phyloP scores from a whole-genome alignment of 208 protist genomes.

The Giardia muris region DNA sequence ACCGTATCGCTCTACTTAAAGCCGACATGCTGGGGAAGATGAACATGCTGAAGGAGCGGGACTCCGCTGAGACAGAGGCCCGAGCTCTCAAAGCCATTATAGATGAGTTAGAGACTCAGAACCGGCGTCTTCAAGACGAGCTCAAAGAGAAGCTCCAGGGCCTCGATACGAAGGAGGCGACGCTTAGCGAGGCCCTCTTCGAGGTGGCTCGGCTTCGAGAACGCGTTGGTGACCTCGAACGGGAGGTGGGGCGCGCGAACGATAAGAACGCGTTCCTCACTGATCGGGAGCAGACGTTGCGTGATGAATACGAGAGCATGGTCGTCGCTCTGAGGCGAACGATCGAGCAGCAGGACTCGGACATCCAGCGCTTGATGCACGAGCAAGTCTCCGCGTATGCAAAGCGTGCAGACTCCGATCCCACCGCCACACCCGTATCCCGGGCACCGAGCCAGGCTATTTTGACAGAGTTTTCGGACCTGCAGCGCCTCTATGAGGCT shows the following conservation, averaged over 20 bases:
- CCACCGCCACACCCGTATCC: neutral
- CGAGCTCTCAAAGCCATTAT: neutral
- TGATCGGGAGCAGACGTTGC: neutral
- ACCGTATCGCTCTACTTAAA: neutral
- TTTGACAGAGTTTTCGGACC: neutral
- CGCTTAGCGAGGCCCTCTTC: neutral
- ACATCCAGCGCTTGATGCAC: neutral
- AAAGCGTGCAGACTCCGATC: neutral
- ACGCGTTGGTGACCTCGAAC: neutral
- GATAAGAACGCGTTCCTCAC: neutral
- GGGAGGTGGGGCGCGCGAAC: neutral
- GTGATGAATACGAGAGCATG: neutral
- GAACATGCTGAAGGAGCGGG: neutral
- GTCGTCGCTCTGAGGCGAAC: neutral
- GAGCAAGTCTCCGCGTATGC: neutral
- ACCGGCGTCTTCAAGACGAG: neutral
- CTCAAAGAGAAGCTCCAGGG: neutral
- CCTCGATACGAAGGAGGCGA: neutral
- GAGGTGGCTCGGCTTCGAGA: neutral
- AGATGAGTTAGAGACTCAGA: neutral
- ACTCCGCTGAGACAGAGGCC: neutral
- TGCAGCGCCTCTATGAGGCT: neutral
- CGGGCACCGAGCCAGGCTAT: neutral
- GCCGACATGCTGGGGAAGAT: neutral
- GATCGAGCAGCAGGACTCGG: neutral